Evolutionary conservation across 768 basidiomycete species (phyloP).

Genomic region (Gautieria morchelliformis): DNA sequence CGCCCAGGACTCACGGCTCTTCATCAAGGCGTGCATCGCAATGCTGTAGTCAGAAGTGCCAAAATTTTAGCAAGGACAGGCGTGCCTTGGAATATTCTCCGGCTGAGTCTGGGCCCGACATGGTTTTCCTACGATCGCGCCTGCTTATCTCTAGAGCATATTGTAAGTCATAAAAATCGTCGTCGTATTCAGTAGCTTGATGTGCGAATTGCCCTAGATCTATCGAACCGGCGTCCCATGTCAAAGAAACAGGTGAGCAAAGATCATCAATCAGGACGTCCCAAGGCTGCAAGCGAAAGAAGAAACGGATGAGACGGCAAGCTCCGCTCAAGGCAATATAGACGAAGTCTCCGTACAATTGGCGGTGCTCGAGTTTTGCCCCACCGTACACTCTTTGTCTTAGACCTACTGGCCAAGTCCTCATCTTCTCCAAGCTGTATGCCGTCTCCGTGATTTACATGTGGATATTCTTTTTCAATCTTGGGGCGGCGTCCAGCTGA

Average conservation of each 20-base stretch:
- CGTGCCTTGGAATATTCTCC: constrained; percentile 1
- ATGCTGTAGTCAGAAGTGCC: background rate
- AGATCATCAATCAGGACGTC: background rate
- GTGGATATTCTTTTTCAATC: background rate
- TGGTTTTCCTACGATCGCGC: background rate
- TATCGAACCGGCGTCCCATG: background rate
- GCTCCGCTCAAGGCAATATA: background rate
- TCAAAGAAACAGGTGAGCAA: background rate
- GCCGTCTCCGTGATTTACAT: background rate
- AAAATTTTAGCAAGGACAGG: background rate
- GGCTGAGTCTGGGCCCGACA: background rate
- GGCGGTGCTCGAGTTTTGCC: background rate
- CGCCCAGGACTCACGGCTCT: background rate
- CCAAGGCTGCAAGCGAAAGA: background rate
- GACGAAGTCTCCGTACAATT: background rate
- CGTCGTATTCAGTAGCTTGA: background rate
- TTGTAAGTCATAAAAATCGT: background rate
- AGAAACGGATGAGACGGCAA: background rate
- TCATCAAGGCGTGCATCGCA: background rate
- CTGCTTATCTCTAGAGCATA: background rate
- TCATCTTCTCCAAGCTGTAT: background rate
- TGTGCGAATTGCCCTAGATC: background rate
- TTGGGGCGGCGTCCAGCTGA: background rate
- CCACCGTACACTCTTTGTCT: background rate
- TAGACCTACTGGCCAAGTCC: background rate